Percentiles rank a stretch among this genome's conserved stretches.
Conservation (phyloP, 768 basidiomycete species). For the Macrolepiota albuminosa region DNA sequence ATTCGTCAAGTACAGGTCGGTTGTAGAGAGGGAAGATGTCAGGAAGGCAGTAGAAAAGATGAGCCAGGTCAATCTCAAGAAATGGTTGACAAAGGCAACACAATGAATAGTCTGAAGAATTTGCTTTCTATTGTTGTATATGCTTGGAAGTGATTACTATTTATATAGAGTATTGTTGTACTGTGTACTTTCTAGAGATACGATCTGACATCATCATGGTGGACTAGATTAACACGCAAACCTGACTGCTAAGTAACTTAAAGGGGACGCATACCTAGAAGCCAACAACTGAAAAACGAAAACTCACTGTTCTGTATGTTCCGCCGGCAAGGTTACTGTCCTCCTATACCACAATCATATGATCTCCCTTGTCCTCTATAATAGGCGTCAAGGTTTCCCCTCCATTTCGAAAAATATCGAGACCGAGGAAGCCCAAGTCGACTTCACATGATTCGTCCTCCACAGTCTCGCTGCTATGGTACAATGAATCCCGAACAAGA, state of each 20-base stretch:
- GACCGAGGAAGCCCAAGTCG: constrained; percentile 18
- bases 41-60: constrained; percentile 60
- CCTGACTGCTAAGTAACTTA: not conserved
- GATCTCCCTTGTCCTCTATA: constrained; percentile 1
- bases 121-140: not conserved
- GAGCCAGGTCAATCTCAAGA: constrained; percentile 68
- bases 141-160: not conserved
- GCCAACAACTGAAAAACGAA: not conserved
- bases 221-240: constrained; percentile 6
- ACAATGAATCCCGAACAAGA: not conserved
- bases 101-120: constrained; percentile 21
- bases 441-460: constrained; percentile 16
- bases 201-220: not conserved
- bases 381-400: constrained; percentile 7
- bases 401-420: constrained; percentile 18
- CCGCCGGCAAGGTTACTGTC: constrained; percentile 1
- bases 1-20: constrained; percentile 73
- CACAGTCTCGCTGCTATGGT: not conserved
- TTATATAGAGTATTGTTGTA: constrained; percentile 1
- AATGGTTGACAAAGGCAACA: constrained; percentile 69
- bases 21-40: constrained; percentile 58
- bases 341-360: constrained; percentile 18
- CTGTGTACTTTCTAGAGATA: not conserved
- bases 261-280: not conserved
- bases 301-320: constrained; percentile 3